Evolutionary conservation across 306 rosid species (phyloP).

Genomic region (Fragaria iinumae): DNA sequence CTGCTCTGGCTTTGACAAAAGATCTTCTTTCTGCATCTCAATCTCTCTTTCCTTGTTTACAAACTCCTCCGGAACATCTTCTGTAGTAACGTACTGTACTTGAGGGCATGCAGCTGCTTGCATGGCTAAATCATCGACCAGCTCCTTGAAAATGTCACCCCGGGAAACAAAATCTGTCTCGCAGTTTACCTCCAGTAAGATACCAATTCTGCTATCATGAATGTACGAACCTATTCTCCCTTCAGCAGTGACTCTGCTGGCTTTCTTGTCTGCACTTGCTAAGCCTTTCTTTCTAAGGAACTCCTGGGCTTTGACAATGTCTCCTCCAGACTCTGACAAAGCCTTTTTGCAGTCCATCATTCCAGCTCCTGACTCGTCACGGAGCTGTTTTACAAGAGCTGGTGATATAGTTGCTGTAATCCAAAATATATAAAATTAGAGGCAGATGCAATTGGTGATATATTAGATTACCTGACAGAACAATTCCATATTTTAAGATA

Average conservation of each 20-base stretch:
- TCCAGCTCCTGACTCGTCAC: conserved; percentile 98
- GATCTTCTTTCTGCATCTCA: conserved; percentile 99
- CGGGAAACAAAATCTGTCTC: conserved; percentile 98
- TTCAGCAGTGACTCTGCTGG: conserved; percentile 90
- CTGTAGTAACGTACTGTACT: conserved; percentile 65
- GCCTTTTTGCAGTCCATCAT: conserved; percentile 99
- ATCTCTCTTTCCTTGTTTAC: conserved; percentile 80
- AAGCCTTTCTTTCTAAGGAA: conserved; percentile 89
- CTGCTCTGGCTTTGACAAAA: conserved; percentile 91
- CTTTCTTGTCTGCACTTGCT: conserved; percentile 94
- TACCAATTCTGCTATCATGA: conserved; percentile 90
- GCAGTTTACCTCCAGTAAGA: conserved; percentile 84
- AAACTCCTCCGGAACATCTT: conserved; percentile 78
- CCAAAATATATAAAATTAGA: conserved; percentile 20
- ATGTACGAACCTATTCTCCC: conserved; percentile 94
- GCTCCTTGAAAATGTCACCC: conserved; percentile 89
- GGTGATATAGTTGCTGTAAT: conserved; percentile 79
- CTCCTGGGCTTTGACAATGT: conserved; percentile 77
- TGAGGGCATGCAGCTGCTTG: conserved; percentile 99
- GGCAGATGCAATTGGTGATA: conserved; percentile 11
- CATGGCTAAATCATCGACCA: conserved; percentile 97
- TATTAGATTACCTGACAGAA: not conserved
- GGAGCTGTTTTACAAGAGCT: conserved; percentile 87
- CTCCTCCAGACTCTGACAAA: conserved; percentile 74
- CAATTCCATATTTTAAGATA: not conserved